Evolutionary conservation across 495 filamentous ascomycete genomes (phyloP).

Genomic region (Viridothelium virens): DNA sequence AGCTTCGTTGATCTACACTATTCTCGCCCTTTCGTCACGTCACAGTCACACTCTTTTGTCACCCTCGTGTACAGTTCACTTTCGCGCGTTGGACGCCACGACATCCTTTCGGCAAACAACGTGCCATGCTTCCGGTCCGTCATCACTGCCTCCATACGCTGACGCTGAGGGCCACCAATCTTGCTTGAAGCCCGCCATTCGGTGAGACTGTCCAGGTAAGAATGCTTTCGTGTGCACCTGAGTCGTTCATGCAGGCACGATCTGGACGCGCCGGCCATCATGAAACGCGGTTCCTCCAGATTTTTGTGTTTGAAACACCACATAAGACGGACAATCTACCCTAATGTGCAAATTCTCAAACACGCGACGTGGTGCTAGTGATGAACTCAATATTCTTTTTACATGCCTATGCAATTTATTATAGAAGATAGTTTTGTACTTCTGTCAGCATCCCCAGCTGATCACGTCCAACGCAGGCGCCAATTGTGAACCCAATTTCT

Average conservation of each 20-base stretch:
- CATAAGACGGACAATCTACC: background rate
- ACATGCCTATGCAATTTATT: background rate
- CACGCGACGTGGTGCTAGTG: background rate
- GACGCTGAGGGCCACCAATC: background rate
- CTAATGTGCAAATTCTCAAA: background rate
- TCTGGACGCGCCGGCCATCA: background rate
- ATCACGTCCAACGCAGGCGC: background rate
- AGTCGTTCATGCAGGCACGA: background rate
- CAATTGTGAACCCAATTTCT: background rate
- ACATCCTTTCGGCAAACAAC: background rate
- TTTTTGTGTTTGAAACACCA: slow-evolving; percentile 9
- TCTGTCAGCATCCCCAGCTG: background rate
- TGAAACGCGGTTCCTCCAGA: slow-evolving; percentile 4
- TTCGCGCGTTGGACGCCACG: background rate
- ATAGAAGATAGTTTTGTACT: background rate
- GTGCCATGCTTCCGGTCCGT: background rate
- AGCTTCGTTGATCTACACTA: background rate
- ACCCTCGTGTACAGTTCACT: background rate
- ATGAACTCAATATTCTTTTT: background rate
- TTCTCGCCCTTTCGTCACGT: background rate
- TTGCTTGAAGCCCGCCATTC: background rate
- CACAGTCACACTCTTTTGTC: background rate
- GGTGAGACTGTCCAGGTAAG: background rate
- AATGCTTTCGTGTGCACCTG: background rate
- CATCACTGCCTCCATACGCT: background rate